Base-by-base conservation (phyloP, 805 yeast species). In the Metschnikowia dekortorum region DNA sequence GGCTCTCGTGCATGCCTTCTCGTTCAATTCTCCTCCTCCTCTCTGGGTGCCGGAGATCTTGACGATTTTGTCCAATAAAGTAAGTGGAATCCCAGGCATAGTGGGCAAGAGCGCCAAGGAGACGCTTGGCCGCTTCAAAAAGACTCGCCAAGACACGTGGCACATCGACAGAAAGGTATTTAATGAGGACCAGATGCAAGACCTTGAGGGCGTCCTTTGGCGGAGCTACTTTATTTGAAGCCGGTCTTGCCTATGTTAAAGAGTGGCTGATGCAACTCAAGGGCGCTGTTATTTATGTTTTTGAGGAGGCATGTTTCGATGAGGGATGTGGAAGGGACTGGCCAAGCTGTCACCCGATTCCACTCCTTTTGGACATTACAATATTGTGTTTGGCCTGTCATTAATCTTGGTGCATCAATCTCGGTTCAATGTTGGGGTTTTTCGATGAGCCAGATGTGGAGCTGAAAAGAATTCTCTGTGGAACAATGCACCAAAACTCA, bases 91-190 rank as follows among this genome's bases (percentile, higher is more conserved):
- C 18, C 84, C 84, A 14, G 97, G 97, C 7, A 64, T 83, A 47
- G 81, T 87, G 30, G 96, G 96, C 1, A 80, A 84, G 48, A 80
- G 96, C 1, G 95, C 96, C 6, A 92, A 92, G 66, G 84, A 83
- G 32, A 78, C 81, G 1, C 74, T 92, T 46, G 84, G 96, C 55
- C 84, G 82, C 54, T 94, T 94, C 71, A 92, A 91, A 65, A 90
- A 90, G 71, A 82, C 89, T 6, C 80, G 98, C 56, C 95, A 91
- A 51, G 99, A 92, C 61, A 89, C 97, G 0, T 92, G 99, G 99
- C 96, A 88, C 61, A 80, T 89, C 52, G 99, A 92, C 64, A 79
- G 86, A 53, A 75, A 75, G 56, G 81, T 79, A 11, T 94, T 92
- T 65, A 81, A 83, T 8, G 81, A 78, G 44, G 88, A 85, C 4